Base-by-base conservation (phyloP, 2,329 filamentous ascomycete species). In the Paracoccidioides lutzii region DNA sequence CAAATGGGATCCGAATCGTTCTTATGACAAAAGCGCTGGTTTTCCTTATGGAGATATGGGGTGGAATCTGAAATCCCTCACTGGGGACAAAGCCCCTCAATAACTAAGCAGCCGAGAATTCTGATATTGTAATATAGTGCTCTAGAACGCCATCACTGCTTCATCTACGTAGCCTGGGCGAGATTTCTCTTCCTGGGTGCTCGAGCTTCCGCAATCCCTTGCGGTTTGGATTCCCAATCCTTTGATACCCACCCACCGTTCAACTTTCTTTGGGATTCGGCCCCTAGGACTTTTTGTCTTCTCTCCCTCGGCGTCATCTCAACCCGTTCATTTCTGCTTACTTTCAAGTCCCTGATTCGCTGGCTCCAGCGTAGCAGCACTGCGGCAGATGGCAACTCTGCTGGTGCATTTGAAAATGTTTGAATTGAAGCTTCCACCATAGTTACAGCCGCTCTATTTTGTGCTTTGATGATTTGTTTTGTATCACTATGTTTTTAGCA, bases 331-430 rank as follows among this genome's bases (percentile, higher is more conserved):
- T 41, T 42, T 55, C 32, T 48, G 8, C 38, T 55, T 15, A 5
- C 38, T 48, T 40, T 28, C 44, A 55, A 41, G 22, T 55, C 43
- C 22, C 30, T 46, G 30, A 55, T 35, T 22, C 53, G 53, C 43
- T 50, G 53, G 38, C 43, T 55, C 35, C 43, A 28, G 9, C 35
- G 53, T 44, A 49, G 37, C 22, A 43, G 15, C 37, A 14, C 8
- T 12, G 37, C 28, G 14, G 49, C 33, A 49, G 35, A 54, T 41
- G 32, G 15, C 10, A 22, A 30, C 22, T 22, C 22, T 22, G 22
- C 22, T 22, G 22, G 22, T 22, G 22, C 22, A 22, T 22, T 22
- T 22, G 22, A 22, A 22, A 22, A 22, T 22, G 22, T 22, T 22
- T 22, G 22, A 22, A 22, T 22, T 22, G 22, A 1, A 22, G 22